phyloP scores from a whole-genome alignment of 2,329 filamentous ascomycete species.

The Trichoderma lentiforme region DNA sequence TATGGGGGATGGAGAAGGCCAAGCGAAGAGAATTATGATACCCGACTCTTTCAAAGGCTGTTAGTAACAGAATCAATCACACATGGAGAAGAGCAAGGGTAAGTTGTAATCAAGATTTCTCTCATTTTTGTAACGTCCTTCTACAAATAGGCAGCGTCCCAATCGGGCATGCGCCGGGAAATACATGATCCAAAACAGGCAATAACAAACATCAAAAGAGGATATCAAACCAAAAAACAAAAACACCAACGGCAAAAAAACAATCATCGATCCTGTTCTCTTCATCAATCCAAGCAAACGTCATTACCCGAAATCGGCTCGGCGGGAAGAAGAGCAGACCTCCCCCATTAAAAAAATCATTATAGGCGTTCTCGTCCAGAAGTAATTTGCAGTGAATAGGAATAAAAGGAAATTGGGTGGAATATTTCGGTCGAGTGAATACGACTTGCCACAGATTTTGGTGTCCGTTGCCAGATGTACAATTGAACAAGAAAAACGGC shows the following conservation, averaged over 20 bases:
- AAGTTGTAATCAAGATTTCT: neutral
- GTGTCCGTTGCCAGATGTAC: conserved; percentile 4
- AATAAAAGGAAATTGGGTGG: neutral
- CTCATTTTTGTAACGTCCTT: neutral
- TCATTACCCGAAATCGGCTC: conserved; percentile 16
- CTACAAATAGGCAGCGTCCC: neutral
- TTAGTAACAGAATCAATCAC: neutral
- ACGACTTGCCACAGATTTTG: neutral
- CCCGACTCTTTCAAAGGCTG: neutral
- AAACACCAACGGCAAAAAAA: neutral
- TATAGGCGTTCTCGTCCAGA: conserved; percentile 18
- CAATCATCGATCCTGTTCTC: conserved; percentile 12
- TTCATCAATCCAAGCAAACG: conserved; percentile 16
- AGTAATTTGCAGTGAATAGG: neutral
- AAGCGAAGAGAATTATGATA: neutral
- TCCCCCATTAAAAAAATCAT: conserved; percentile 18
- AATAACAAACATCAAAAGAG: neutral
- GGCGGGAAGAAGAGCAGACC: conserved; percentile 11
- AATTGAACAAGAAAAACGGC: conserved; percentile 19
- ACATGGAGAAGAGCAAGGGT: neutral
- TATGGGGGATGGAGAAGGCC: neutral
- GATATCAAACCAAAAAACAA: conserved; percentile 6
- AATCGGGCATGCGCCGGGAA: neutral
- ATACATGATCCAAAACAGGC: neutral
- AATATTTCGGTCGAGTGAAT: neutral